Conservation (phyloP, 2,329 filamentous ascomycete species). For the Chaetomiaceae sp. region DNA sequence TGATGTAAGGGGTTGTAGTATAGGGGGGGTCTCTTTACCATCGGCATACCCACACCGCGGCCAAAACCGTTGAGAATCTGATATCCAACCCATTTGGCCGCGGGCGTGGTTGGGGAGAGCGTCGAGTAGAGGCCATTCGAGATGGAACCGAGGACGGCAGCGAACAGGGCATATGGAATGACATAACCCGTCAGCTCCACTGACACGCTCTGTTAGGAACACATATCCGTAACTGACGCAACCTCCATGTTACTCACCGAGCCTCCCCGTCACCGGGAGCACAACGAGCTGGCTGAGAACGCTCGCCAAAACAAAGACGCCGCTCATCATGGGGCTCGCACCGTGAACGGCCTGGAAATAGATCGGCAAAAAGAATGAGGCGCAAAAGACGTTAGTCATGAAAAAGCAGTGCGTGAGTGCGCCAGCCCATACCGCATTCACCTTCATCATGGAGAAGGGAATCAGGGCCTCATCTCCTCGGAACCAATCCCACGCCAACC, state of each 20-base stretch:
- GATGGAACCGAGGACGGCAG: constrained; percentile 19
- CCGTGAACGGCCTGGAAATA: constrained; percentile 37
- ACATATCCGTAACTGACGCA: not conserved
- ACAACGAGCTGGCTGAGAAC: constrained; percentile 27
- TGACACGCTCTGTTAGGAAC: constrained; percentile 11
- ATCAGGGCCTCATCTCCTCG: constrained; percentile 28
- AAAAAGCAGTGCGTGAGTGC: constrained; percentile 24
- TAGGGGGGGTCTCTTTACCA: constrained; percentile 17
- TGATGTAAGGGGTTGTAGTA: not conserved
- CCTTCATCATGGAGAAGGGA: constrained; percentile 27
- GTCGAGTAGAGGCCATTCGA: constrained; percentile 24
- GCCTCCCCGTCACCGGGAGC: constrained; percentile 22
- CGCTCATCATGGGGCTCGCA: constrained; percentile 31
- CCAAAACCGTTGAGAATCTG: constrained; percentile 28
- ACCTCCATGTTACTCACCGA: constrained; percentile 23
- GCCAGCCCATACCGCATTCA: constrained; percentile 25
- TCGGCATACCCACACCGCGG: constrained; percentile 27
- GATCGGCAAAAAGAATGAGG: constrained; percentile 33
- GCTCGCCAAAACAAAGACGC: constrained; percentile 32
- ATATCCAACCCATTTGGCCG: constrained; percentile 23
- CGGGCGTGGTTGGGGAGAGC: constrained; percentile 17
- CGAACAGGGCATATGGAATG: constrained; percentile 21
- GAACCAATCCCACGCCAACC: constrained; percentile 40
- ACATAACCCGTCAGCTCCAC: constrained; percentile 26
- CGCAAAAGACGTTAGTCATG: constrained; percentile 23